Conservation (phyloP, 2,329 filamentous ascomycete species). For the Talaromyces sp. region DNA sequence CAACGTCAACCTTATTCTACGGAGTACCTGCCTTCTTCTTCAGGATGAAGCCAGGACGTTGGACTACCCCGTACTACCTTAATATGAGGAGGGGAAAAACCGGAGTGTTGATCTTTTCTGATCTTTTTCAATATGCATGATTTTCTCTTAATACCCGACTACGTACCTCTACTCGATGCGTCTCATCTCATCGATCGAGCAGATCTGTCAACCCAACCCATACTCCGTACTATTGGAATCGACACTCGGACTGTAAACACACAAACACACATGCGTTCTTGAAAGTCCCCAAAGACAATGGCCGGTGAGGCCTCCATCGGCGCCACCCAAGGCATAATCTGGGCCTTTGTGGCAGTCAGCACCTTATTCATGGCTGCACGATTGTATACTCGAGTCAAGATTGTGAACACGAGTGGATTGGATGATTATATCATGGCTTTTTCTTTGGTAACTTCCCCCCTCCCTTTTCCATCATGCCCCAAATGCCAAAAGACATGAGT, state of each 20-base stretch:
- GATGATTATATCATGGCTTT: conserved; percentile 15
- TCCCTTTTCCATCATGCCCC: too few species aligned
- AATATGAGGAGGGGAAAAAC: not conserved
- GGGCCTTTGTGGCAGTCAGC: conserved; percentile 11
- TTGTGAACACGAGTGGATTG: conserved; percentile 11
- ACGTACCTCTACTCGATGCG: not conserved
- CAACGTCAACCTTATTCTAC: not conserved
- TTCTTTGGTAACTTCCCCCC: conserved; percentile 1
- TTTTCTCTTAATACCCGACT: not conserved
- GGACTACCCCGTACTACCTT: not conserved
- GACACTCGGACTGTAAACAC: not conserved
- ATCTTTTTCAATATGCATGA: not conserved
- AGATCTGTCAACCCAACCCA: conserved; percentile 7
- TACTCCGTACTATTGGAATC: not conserved
- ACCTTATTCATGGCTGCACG: conserved; percentile 8
- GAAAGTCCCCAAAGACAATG: not conserved
- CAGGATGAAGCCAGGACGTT: not conserved
- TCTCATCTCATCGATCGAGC: not conserved
- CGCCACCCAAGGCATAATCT: conserved; percentile 13
- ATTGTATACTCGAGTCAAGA: conserved; percentile 12
- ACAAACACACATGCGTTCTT: not conserved
- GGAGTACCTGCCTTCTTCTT: not conserved
- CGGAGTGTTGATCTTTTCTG: not conserved
- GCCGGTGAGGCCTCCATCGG: not conserved
- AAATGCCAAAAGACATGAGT: too few species aligned